Evolutionary conservation across 2,329 filamentous ascomycete species (phyloP), one percentile per base, ranked within the genome.

Genomic region (Xylaria sp.): DNA sequence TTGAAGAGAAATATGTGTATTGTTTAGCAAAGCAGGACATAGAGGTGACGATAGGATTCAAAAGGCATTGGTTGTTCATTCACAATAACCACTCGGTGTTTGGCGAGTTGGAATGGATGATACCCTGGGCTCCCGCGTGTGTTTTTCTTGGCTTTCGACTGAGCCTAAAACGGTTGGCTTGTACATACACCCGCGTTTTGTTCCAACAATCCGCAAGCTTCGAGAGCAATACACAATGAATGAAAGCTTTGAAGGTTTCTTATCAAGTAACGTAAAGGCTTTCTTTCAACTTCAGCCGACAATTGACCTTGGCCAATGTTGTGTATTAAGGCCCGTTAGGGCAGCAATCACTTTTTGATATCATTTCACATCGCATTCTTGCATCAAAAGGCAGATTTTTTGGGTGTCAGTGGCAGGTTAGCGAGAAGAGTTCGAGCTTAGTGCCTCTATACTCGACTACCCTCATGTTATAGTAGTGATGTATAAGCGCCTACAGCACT

Each of bases 91-190:
- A 17, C n/a, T 47, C 23, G 11, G 51, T 41, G 25, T 62, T 54
- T 59, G 49, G 55, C 31, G 46, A 29, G 23, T 13, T 49, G 31
- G 52, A 41, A 60, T 44, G 33, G 51, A 56, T 56, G 56, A 63
- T 63, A 60, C 60, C 60, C 59, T 27, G 9, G 29, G 44, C 33
- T 46, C 53, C 38, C 52, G 25, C 55, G 41, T 52, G 31, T 40
- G n/a, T 44, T 38, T 41, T 57, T 27, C 13, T 27, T 29, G 7
- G 29, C 9, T 10, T 23, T 54, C 8, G 3, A 13, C 38, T 19
- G 1, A 46, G 54, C n/a, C 17, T 33, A 11, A 33, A 31, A n/a
- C 17, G 35, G 11, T 11, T 19, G n/a, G 21, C 15, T 13, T 44
- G 27, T 35, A 43, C 35, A 41, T 23, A 41, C 15, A 35, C 25